These are phyloP conservation scores for Pythium utonaiense DNA, from an alignment of 352 stramenopile genomes.

Conservation along the genomic window DNA sequence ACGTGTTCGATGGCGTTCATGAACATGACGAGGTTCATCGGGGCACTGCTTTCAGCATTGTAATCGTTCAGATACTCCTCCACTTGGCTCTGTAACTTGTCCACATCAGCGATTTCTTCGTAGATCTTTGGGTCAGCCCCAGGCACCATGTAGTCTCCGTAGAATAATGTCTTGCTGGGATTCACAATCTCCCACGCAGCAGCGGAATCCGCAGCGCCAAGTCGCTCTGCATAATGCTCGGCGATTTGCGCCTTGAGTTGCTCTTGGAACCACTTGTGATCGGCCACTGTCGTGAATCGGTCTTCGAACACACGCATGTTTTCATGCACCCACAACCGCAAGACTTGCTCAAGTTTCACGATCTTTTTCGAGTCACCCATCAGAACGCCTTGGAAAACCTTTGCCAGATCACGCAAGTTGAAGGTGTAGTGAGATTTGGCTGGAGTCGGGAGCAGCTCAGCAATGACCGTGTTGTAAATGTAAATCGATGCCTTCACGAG, in stretches of 20 bases:
- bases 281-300: conserved; percentile 66
- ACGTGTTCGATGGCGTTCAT: conserved; percentile 89
- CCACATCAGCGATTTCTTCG: conserved; percentile 87
- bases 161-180: conserved; percentile 68
- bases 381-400: conserved; percentile 82
- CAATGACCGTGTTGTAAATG: conserved; percentile 85
- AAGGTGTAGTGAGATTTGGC: conserved; percentile 88
- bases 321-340: conserved; percentile 81
- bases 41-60: conserved; percentile 81
- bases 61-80: conserved; percentile 88
- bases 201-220: conserved; percentile 27
- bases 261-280: conserved; percentile 81
- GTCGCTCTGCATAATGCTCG: conserved; percentile 43
- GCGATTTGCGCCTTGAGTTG: conserved; percentile 59
- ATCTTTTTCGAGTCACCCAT: conserved; percentile 84
- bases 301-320: conserved; percentile 87
- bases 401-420: conserved; percentile 86
- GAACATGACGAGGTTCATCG: conserved; percentile 89
- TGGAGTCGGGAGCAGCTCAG: conserved; percentile 74
- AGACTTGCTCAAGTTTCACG: conserved; percentile 58
- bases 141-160: conserved; percentile 91
- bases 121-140: conserved; percentile 90
- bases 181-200: conserved; percentile 64
- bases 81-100: conserved; percentile 73
- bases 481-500: conserved; percentile 71